Base-by-base conservation (phyloP, 2,329 filamentous ascomycete genomes). In the Apiospora kogelbergensis region DNA sequence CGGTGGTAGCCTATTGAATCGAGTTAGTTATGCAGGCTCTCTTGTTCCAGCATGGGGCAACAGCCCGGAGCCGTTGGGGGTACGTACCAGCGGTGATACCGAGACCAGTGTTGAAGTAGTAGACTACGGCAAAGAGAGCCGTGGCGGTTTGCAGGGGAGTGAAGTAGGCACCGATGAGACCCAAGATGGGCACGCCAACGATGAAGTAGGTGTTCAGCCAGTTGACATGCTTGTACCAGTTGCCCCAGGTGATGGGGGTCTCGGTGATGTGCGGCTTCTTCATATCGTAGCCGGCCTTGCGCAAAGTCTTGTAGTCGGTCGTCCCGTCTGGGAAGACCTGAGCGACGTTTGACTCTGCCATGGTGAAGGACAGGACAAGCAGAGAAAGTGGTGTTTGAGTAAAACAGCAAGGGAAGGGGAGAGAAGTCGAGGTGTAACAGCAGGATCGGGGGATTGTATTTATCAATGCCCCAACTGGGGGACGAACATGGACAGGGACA, bases 191-290 rank as follows among this genome's bases (percentile, higher is more conserved):
- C 63, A 97, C 87, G 74, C 91, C 85, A 73, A 97, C 81, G 79
- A 97, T 95, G 79, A 97, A 88, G 71, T 86, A 87, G 72, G 93
- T 90, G 81, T 97, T 97, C 74, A 97, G 87, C 94, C 94, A 97
- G 87, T 97, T 94, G 85, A 97, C 88, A 79, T 97, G 94, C 84
- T 95, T 91, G 83, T 94, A 90, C 93, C 93, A 96, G 85, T 97
- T 97, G 76, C 86, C 84, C 81, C 85, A 87, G 70, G 93, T 97
- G 75, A 97, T 91, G 69, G 92, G 91, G 72, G 89, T 88, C 73
- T 97, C 94, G 73, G 93, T 90, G 81, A 97, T 96, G 82, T 97
- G 94, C 77, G 91, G 88, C 84, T 97, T 97, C 84, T 91, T 84
- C 69, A 79, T 57, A 70, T 90, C 87, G 73, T 82, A 81, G 74